Conservation (phyloP, 352 stramenopile species). For the Phytophthora colocasiae region DNA sequence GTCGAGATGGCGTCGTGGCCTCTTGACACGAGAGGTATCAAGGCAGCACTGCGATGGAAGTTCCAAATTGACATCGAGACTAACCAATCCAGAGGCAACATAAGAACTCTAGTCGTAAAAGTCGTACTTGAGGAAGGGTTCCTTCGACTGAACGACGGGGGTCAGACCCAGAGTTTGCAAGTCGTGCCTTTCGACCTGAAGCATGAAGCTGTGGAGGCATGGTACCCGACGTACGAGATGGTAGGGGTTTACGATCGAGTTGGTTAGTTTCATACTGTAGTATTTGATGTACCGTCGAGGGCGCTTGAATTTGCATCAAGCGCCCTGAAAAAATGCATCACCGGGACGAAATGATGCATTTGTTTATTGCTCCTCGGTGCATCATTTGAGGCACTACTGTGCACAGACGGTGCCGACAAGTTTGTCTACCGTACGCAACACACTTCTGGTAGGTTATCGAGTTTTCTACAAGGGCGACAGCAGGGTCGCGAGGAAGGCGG, state of each 20-base stretch:
- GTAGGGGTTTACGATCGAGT: slow-evolving; percentile 27
- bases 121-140: slow-evolving; percentile 24
- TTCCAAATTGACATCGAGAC: slow-evolving; percentile 26
- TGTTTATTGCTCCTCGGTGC: too few relatives aligned
- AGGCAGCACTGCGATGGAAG: slow-evolving; percentile 31
- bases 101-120: slow-evolving; percentile 16
- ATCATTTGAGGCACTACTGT: too few relatives aligned
- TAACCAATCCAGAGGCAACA: not conserved
- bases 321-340: too few relatives aligned
- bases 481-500: too few relatives aligned
- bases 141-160: slow-evolving; percentile 11
- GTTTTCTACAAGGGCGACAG: too few relatives aligned
- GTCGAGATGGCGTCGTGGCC: slow-evolving; percentile 46
- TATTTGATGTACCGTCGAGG: too few relatives aligned
- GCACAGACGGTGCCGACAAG: too few relatives aligned
- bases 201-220: slow-evolving; percentile 20
- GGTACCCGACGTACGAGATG: slow-evolving; percentile 31
- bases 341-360: too few relatives aligned
- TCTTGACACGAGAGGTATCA: slow-evolving; percentile 1
- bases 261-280: slow-evolving; percentile 8
- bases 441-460: too few relatives aligned
- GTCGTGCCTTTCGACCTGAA: slow-evolving; percentile 22
- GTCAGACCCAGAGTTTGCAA: slow-evolving; percentile 13
- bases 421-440: too few relatives aligned
- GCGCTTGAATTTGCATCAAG: too few relatives aligned